Evolutionary conservation across 2,329 filamentous ascomycete species (phyloP).

Genomic region (Aspergillus novofumigatus): DNA sequence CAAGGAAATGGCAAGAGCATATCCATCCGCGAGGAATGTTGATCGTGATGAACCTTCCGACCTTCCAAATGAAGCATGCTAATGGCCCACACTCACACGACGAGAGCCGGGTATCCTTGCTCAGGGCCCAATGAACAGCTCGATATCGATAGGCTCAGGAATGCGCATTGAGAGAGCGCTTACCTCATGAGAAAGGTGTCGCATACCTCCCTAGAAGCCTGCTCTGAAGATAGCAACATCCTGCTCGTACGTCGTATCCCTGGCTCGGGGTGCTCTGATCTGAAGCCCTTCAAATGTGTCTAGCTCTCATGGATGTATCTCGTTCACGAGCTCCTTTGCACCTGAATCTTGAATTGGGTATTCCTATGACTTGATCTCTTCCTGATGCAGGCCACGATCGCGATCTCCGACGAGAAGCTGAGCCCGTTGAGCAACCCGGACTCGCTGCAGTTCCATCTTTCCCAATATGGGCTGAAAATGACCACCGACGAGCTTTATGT

Average conservation of each 20-base stretch:
- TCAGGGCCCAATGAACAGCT: neutral
- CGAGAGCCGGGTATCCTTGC: neutral
- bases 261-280: neutral
- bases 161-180: neutral
- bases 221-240: neutral
- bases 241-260: neutral
- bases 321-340: neutral
- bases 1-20: neutral
- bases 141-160: neutral
- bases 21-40: neutral
- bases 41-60: neutral
- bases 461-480: slow-evolving; percentile 24
- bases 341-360: neutral
- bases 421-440: slow-evolving; percentile 14
- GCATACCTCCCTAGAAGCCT: neutral
- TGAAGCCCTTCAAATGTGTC: neutral
- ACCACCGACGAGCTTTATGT: slow-evolving; percentile 28
- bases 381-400: neutral
- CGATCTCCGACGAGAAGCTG: slow-evolving; percentile 7
- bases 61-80: neutral
- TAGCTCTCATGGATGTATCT: neutral
- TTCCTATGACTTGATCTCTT: neutral
- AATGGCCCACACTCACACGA: neutral
- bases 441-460: slow-evolving; percentile 16
- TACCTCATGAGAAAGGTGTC: neutral